Base-by-base conservation (phyloP, 1,284 basidiomycete genomes). In the Spongispora temasekensis region DNA sequence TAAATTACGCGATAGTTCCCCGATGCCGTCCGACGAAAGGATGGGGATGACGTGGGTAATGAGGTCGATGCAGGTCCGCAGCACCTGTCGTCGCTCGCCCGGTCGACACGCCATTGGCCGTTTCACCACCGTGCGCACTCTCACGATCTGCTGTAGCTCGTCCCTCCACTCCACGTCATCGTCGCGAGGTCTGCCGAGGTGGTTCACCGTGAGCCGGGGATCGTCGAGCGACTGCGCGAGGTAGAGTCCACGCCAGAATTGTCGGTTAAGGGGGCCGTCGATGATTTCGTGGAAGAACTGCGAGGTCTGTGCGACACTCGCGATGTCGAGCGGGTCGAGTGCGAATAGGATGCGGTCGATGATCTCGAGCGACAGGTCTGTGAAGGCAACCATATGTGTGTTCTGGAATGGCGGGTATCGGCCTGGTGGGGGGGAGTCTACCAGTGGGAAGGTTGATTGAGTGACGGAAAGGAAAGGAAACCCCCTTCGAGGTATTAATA, bases 221-320 rank as follows among this genome's bases (percentile, higher is more conserved):
- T 90, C 87, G 59, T 90, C 88, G 51, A 88, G 76, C 0, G 78
- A 77, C 63, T 86, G 81, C 0, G 70, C 60, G 51, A 90, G 82
- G 68, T 89, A 90, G 2, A 90, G 76, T 17, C 71, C 74, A 4
- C 86, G 80, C 89, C 89, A 90, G 53, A 90, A 71, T 56, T 78
- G 77, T 25, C 78, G 75, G 66, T 83, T 78, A 21, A 68, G 67
- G 0, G 78, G 67, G 55, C 76, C 64, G 63, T 87, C 85, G 23
- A 89, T 69, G 57, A 85, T 65, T 4, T 65, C 64, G 61, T 76
- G 70, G 56, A 83, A 78, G n/a, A 66, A 63, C 4, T 70, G 76
- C 61, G 80, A 84, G n/a, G 80, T 81, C 67, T 83, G 83, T 1
- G 85, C 76, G 57, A 82, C 62, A 13, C 68, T 61, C 1, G 84